Evolutionary conservation across 192 early-diverging fungal genomes (phyloP), one percentile per base, ranked within the genome.

Genomic region (Coemansia umbellata): DNA sequence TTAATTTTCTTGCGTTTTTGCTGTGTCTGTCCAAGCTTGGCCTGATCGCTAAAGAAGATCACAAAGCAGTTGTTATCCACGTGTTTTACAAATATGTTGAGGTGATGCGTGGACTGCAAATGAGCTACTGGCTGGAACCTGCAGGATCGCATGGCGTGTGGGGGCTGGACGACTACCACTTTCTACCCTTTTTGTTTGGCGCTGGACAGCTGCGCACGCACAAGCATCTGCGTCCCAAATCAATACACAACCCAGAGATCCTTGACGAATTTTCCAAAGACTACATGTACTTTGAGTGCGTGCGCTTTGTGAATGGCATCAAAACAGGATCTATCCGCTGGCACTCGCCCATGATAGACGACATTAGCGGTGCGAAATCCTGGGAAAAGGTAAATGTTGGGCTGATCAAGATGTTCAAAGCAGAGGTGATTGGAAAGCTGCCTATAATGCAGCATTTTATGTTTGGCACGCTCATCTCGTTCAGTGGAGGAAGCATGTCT

Each of bases 81-180:
- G 83, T 94, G 15, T 92, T 94, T 66, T 69, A 63, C 64, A 84
- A 82, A 49, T 98, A 98, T 63, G 84, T 98, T 32, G 67, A 74
- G 0, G 69, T 97, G 14, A 95, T 97, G 91, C 84, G 94, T 13
- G 83, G 84, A 47, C 64, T 98, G 30, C 94, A 97, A 60, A 83
- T 88, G 62, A 79, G 77, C 21, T 98, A 98, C 79, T 94, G 91
- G 89, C 79, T 98, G 17, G 96, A 98, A 60, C 96, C 96, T 10
- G 96, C 96, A 24, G 96, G 96, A 8, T 89, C 86, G 10, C 96
- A 98, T 53, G 96, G 96, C 47, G 96, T 98, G n/a, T 98, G 96
- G 96, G 96, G 96, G 3, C 80, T 98, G 33, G 94, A 98, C 56
- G 96, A 98, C 63, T 96, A 93, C 68, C 94, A 98, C 51, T 97